phyloP scores from a whole-genome alignment of 2,329 filamentous ascomycete species.

The Davidsoniella australis region DNA sequence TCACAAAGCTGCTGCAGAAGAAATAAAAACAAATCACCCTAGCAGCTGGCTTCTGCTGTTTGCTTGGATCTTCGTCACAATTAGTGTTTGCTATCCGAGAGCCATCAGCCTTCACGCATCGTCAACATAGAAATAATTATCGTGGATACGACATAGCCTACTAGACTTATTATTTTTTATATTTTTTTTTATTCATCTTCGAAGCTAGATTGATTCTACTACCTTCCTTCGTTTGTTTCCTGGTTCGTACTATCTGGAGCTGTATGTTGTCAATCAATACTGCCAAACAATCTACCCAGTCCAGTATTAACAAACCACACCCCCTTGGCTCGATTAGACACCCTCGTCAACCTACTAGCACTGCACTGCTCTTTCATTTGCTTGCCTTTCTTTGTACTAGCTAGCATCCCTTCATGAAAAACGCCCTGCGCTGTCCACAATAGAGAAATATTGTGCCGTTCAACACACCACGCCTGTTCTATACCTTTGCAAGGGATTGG shows the following conservation, averaged over 20 bases:
- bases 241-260: neutral
- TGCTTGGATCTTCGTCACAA: neutral
- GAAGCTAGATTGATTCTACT: neutral
- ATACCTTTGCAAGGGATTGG: too few species aligned
- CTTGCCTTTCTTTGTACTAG: too few species aligned
- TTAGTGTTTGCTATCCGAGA: conserved; percentile 11
- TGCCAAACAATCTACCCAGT: neutral
- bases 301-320: neutral
- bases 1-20: neutral
- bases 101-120: conserved; percentile 2
- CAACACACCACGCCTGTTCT: too few species aligned
- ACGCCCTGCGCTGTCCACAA: neutral
- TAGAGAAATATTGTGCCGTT: neutral
- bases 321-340: neutral
- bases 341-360: neutral
- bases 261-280: neutral
- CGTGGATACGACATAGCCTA: conserved; percentile 4
- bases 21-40: neutral
- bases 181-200: neutral
- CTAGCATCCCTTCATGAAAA: neutral
- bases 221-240: neutral
- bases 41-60: neutral
- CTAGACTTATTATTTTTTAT: neutral
- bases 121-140: neutral
- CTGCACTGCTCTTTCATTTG: too few species aligned